phyloP scores from a whole-genome alignment of 495 filamentous ascomycete species.

The Ascodesmis nigricans region DNA sequence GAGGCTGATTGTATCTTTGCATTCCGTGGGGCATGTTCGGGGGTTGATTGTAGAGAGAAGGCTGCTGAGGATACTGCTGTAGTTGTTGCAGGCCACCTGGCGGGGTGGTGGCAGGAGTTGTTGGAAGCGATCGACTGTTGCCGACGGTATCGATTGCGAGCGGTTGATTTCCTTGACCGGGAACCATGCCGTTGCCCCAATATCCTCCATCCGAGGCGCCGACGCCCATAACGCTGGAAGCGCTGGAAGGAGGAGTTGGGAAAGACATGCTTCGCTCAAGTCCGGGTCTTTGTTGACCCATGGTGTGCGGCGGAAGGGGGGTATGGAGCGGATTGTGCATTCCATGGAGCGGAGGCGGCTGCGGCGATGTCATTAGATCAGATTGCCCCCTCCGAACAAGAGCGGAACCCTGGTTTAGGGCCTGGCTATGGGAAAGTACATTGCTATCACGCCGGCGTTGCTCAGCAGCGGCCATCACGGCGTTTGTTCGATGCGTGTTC shows the following conservation, averaged over 20 bases:
- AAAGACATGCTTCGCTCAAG: slow-evolving; percentile 31
- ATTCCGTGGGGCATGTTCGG: slow-evolving; percentile 42
- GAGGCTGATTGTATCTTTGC: slow-evolving; percentile 38
- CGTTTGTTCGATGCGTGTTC: slow-evolving; percentile 59
- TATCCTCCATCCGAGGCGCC: slow-evolving; percentile 12
- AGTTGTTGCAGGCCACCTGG: slow-evolving; percentile 54
- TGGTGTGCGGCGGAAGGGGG: slow-evolving; percentile 37
- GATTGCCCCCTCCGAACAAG: slow-evolving; percentile 14
- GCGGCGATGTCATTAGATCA: slow-evolving; percentile 31
- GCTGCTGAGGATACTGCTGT: slow-evolving; percentile 34
- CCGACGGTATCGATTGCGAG: slow-evolving; percentile 71
- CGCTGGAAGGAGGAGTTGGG: slow-evolving; percentile 81
- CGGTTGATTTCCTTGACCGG: slow-evolving; percentile 39
- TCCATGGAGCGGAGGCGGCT: slow-evolving; percentile 54
- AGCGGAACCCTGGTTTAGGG: slow-evolving; percentile 25
- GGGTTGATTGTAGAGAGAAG: slow-evolving; percentile 10
- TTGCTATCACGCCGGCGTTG: slow-evolving; percentile 42
- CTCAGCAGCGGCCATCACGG: slow-evolving; percentile 71
- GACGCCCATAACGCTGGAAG: slow-evolving; percentile 56
- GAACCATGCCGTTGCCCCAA: slow-evolving; percentile 10
- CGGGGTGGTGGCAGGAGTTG: slow-evolving; percentile 82
- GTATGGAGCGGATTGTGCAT: slow-evolving; percentile 45
- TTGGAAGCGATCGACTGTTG: slow-evolving; percentile 75
- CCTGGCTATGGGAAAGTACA: slow-evolving; percentile 23
- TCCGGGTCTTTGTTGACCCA: slow-evolving; percentile 15